Evolutionary conservation across 768 basidiomycete genomes (phyloP).

Genomic region (Lepiota brunneoincarnata): DNA sequence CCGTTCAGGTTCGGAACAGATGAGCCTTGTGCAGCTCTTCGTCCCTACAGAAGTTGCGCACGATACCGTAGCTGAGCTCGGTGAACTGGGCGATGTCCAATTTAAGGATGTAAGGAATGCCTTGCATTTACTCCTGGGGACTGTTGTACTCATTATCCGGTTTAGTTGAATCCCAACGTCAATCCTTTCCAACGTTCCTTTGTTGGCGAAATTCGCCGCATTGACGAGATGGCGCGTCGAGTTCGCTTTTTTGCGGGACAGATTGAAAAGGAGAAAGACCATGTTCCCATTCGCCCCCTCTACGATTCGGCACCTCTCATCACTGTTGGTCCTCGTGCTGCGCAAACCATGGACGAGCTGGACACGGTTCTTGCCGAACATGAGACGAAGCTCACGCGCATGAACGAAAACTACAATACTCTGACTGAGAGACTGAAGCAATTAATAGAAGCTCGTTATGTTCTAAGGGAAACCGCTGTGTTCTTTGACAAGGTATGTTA

Average conservation of each 20-base stretch:
- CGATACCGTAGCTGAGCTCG: constrained; percentile 93
- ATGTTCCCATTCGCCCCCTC: constrained; percentile 79
- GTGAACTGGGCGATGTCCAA: constrained; percentile 92
- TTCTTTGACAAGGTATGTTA: constrained; percentile 83
- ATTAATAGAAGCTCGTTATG: constrained; percentile 90
- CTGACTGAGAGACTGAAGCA: constrained; percentile 84
- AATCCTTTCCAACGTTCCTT: constrained; percentile 99
- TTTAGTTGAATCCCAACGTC: constrained; percentile 87
- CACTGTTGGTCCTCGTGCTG: constrained; percentile 88
- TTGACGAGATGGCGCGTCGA: constrained; percentile 95
- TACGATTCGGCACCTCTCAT: constrained; percentile 84
- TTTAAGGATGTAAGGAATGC: constrained; percentile 83
- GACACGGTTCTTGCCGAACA: constrained; percentile 85
- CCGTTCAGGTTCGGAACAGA: constrained; percentile 84
- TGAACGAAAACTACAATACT: constrained; percentile 92
- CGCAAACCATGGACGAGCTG: constrained; percentile 92
- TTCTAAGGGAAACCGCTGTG: constrained; percentile 90
- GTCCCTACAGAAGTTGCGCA: constrained; percentile 97
- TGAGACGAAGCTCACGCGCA: constrained; percentile 77
- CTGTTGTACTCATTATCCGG: background rate
- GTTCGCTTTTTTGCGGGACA: constrained; percentile 87
- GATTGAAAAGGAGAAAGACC: constrained; percentile 83
- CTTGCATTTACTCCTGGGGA: background rate
- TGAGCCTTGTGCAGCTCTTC: constrained; percentile 97
- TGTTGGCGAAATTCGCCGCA: constrained; percentile 90